Evolutionary conservation across 2,329 filamentous ascomycete genomes (phyloP).

Genomic region (Mariannaea elegans): DNA sequence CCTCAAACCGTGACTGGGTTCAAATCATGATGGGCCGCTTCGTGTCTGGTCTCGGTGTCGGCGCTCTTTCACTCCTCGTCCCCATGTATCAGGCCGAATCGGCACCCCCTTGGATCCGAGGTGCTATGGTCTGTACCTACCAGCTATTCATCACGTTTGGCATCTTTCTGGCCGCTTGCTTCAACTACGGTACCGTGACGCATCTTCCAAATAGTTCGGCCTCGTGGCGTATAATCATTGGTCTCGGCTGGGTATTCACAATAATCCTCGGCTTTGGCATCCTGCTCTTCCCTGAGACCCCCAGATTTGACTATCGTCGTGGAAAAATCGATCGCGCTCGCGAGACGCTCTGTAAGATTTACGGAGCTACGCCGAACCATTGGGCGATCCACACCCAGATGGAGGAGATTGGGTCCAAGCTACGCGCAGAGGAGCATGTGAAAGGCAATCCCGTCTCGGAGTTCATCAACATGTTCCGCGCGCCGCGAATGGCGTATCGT

Average conservation of each 20-base stretch:
- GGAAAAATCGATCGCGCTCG: conserved; percentile 58
- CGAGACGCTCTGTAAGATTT: conserved; percentile 57
- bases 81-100: conserved; percentile 82
- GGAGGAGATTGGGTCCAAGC: conserved; percentile 62
- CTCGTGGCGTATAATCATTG: conserved; percentile 69
- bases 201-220: conserved; percentile 56
- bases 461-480: conserved; percentile 69
- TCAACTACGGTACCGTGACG: conserved; percentile 69
- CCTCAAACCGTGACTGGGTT: conserved; percentile 64
- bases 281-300: conserved; percentile 61
- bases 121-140: conserved; percentile 71
- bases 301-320: conserved; percentile 59
- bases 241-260: conserved; percentile 61
- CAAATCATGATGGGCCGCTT: conserved; percentile 73
- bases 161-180: conserved; percentile 67
- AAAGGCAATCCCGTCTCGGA: conserved; percentile 53
- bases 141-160: conserved; percentile 78
- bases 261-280: conserved; percentile 59
- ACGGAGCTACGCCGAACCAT: conserved; percentile 54
- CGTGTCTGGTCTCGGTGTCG: conserved; percentile 73
- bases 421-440: conserved; percentile 56
- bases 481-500: conserved; percentile 70
- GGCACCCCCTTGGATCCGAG: conserved; percentile 72
- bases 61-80: conserved; percentile 69
- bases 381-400: conserved; percentile 58